Conservation (phyloP, 805 yeast genomes). For the Ogataea populi-albae region DNA sequence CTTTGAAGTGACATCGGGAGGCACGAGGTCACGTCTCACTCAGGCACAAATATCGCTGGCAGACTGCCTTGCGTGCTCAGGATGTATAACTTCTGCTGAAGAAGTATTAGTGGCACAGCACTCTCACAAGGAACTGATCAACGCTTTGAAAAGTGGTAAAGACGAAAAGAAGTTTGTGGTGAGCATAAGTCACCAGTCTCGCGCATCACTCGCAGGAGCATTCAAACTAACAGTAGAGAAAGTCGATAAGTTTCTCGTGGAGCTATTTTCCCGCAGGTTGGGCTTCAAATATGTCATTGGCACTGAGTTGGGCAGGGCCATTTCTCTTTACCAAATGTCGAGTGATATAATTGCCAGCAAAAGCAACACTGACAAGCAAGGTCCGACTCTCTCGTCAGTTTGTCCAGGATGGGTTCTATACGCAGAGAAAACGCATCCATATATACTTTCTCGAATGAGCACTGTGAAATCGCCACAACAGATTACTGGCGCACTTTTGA, state of each 20-base stretch:
- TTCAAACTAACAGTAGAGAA: slow-evolving; percentile 48
- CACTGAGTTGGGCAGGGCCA: slow-evolving; percentile 72
- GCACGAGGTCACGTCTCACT: slow-evolving; percentile 48
- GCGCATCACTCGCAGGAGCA: slow-evolving; percentile 79
- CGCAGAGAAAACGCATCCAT: slow-evolving; percentile 93
- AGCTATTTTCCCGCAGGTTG: slow-evolving; percentile 55
- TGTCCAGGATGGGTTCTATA: slow-evolving; percentile 98
- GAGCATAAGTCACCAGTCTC: slow-evolving; percentile 80
- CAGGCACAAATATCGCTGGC: slow-evolving; percentile 86
- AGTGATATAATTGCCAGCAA: slow-evolving; percentile 33
- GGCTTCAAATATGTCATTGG: slow-evolving; percentile 80
- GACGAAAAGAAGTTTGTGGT: slow-evolving; percentile 55
- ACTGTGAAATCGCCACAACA: slow-evolving; percentile 89
- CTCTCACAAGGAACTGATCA: slow-evolving; percentile 74
- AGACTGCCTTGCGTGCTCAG: slow-evolving; percentile 95
- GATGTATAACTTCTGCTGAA: slow-evolving; percentile 97
- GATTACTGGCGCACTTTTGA: slow-evolving; percentile 78
- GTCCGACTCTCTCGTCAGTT: slow-evolving; percentile 64
- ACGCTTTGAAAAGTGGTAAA: slow-evolving; percentile 42
- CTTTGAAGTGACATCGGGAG: slow-evolving; percentile 63
- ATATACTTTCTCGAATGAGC: slow-evolving; percentile 66
- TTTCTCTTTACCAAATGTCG: slow-evolving; percentile 53
- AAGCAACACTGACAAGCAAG: slow-evolving; percentile 10
- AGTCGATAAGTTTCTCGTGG: slow-evolving; percentile 59
- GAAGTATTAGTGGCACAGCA: slow-evolving; percentile 89